Evolutionary conservation across 768 basidiomycete genomes (phyloP).

Genomic region (Mycena vitilis): DNA sequence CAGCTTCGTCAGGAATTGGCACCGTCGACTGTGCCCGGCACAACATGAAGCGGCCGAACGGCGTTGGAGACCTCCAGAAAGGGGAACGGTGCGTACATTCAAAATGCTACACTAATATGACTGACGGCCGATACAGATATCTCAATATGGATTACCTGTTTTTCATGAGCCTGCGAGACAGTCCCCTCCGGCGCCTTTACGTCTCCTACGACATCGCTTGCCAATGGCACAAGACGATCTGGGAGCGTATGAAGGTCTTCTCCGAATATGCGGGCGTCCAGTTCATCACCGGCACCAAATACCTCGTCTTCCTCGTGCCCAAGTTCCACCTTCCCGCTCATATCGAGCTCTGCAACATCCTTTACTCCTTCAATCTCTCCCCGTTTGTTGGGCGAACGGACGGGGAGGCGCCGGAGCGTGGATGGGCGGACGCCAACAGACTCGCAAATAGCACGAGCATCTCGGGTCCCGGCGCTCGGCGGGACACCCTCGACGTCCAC

Average conservation of each 20-base stretch:
- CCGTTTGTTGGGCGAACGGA: conserved; percentile 40
- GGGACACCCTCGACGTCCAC: conserved; percentile 8
- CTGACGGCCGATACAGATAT: conserved; percentile 24
- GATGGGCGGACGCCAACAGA: conserved; percentile 45
- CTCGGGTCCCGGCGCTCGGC: conserved; percentile 44
- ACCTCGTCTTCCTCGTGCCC: conserved; percentile 33
- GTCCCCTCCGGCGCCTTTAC: conserved; percentile 11
- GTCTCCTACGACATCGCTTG: conserved; percentile 46
- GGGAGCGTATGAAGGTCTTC: conserved; percentile 37
- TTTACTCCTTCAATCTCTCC: conserved; percentile 44
- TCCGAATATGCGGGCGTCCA: conserved; percentile 25
- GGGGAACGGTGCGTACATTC: conserved; percentile 32
- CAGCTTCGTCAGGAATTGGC: conserved; percentile 35
- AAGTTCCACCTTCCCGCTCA: conserved; percentile 50
- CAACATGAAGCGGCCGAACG: conserved; percentile 26
- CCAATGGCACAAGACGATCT: conserved; percentile 25
- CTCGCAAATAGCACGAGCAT: conserved; percentile 48
- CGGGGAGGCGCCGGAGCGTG: conserved; percentile 48
- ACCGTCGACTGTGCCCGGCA: conserved; percentile 35
- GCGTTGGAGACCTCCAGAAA: conserved; percentile 34
- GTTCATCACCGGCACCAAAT: neutral
- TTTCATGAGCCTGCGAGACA: conserved; percentile 34
- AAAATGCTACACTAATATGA: too few species aligned
- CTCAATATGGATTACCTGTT: conserved; percentile 43
- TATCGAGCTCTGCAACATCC: conserved; percentile 37